phyloP scores from a whole-genome alignment of 305 asterid genomes.

The Plantago lanceolata region DNA sequence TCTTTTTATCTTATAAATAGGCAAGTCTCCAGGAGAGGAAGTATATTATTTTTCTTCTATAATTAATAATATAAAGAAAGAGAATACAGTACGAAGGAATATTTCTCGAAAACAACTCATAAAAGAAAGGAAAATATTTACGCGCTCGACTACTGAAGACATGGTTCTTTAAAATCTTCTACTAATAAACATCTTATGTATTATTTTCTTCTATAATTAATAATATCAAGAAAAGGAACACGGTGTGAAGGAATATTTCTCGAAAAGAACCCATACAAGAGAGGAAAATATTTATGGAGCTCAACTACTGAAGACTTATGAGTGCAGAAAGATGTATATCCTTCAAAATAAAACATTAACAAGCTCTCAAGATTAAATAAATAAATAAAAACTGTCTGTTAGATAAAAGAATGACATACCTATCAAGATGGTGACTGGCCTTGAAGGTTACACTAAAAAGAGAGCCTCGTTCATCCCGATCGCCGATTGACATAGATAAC shows the following conservation, averaged over 20 bases:
- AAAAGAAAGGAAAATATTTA: no score
- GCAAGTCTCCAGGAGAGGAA: no score
- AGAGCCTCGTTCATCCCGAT: slow-evolving; percentile 87
- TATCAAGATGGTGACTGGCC: slow-evolving; percentile 92
- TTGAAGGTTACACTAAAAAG: slow-evolving; percentile 70
- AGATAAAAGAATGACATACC: slow-evolving; percentile 42
- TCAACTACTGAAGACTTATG: not conserved
- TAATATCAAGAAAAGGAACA: not conserved
- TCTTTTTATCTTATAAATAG: no score
- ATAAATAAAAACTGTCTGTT: no score
- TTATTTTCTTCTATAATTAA: not conserved
- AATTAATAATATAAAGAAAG: no score
- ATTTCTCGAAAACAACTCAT: no score
- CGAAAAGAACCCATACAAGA: not conserved
- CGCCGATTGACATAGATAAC: slow-evolving; percentile 88
- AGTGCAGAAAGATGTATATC: not conserved
- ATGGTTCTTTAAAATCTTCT: no score
- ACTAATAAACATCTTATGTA: no score
- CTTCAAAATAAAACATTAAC: slow-evolving; percentile 1
- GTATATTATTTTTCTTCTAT: no score
- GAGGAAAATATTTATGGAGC: not conserved
- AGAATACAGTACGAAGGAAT: no score
- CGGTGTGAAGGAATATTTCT: not conserved
- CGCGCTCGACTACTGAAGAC: no score
- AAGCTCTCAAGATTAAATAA: slow-evolving; percentile 7